A percentile compares a stretch with the other conserved stretches of the same genome.
These are phyloP conservation scores for Macrophomina tecta DNA, from an alignment of 2,329 filamentous ascomycete genomes.

Conservation along the genomic window DNA sequence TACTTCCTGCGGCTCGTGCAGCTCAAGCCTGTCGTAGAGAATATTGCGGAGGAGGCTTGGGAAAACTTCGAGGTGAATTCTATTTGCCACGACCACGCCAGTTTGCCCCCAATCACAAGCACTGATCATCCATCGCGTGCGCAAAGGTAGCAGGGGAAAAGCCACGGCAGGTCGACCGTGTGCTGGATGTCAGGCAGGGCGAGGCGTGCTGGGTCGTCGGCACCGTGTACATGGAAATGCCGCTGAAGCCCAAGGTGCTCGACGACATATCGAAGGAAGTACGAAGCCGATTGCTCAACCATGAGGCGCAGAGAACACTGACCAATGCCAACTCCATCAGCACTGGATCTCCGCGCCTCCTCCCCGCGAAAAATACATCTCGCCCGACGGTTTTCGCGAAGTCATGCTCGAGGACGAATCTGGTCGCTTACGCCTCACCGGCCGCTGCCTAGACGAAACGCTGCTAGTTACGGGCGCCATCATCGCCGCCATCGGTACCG, in stretches of 20 bases:
- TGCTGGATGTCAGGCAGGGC: conserved; percentile 93
- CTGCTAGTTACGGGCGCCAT: conserved; percentile 91
- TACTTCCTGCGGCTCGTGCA: conserved; percentile 91
- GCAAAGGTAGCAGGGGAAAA: conserved; percentile 71
- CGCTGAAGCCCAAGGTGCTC: conserved; percentile 91
- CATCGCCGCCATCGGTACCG: conserved; percentile 91
- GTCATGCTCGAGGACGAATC: conserved; percentile 96
- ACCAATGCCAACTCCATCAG: conserved; percentile 50
- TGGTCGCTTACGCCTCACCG: conserved; percentile 80
- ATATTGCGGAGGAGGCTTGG: conserved; percentile 77
- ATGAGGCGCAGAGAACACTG: neutral
- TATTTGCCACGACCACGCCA: neutral
- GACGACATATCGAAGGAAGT: conserved; percentile 95
- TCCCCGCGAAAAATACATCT: conserved; percentile 76
- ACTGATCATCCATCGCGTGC: neutral
- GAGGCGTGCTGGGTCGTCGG: conserved; percentile 94
- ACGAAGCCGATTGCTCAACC: neutral
- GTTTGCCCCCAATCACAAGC: neutral
- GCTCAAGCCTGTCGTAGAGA: conserved; percentile 82
- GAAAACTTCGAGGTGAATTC: conserved; percentile 65
- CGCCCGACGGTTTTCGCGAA: conserved; percentile 60
- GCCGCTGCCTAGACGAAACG: conserved; percentile 69
- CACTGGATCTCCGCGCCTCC: conserved; percentile 88
- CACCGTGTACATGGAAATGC: conserved; percentile 97
- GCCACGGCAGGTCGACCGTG: conserved; percentile 79